Conservation (phyloP, 192 early-diverging fungal species). For the Podila minutissima region DNA sequence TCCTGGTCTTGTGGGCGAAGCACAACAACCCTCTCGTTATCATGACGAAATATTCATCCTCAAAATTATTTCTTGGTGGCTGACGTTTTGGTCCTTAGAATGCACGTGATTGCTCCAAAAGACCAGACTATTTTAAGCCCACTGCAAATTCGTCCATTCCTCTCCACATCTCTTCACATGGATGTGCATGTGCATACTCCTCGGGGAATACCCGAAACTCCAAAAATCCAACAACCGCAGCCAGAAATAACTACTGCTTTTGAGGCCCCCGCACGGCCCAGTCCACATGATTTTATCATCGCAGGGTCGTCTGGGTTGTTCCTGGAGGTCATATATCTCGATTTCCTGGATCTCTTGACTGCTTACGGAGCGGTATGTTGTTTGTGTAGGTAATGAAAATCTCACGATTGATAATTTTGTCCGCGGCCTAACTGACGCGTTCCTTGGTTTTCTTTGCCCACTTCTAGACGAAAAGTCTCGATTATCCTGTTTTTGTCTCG, state of each 20-base stretch:
- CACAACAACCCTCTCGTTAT: too few relatives aligned
- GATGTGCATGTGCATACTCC: too few relatives aligned
- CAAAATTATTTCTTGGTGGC: too few relatives aligned
- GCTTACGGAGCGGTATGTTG: background rate
- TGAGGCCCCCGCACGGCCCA: background rate
- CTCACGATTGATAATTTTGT: background rate
- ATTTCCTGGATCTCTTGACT: background rate
- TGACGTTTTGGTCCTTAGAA: too few relatives aligned
- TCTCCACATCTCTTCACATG: too few relatives aligned
- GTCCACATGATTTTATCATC: background rate
- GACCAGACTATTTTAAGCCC: too few relatives aligned
- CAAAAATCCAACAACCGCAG: background rate
- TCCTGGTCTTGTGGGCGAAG: too few relatives aligned
- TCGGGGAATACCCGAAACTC: background rate
- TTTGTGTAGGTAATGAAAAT: background rate
- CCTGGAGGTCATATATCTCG: background rate
- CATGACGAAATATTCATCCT: too few relatives aligned
- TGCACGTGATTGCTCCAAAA: too few relatives aligned
- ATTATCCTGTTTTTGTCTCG: conserved; percentile 7
- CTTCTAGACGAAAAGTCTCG: conserved; percentile 4
- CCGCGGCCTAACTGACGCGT: background rate
- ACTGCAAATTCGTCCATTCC: too few relatives aligned
- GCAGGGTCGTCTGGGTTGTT: background rate
- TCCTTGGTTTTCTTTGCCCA: background rate
- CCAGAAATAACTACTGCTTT: background rate